phyloP scores from a whole-genome alignment of 1,139 yeast species.

The Yamadazyma atmosphaerica region DNA sequence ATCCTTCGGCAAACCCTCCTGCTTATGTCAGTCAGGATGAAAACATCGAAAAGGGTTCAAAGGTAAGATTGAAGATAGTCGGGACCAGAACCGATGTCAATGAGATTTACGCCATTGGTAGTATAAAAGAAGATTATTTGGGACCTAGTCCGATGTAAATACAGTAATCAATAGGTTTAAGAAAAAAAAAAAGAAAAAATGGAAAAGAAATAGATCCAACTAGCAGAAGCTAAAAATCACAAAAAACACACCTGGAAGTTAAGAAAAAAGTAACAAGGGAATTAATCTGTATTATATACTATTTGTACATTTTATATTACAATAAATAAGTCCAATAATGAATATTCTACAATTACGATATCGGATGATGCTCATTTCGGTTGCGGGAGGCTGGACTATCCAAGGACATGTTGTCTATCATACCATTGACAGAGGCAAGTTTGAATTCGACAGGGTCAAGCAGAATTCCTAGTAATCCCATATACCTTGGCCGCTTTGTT shows the following conservation, averaged over 20 bases:
- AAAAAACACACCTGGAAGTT: neutral
- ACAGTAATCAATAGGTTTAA: neutral
- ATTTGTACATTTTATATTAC: constrained; percentile 9
- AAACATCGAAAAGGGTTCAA: constrained; percentile 88
- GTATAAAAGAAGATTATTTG: constrained; percentile 94
- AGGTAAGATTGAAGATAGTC: constrained; percentile 91
- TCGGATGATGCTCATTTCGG: no score
- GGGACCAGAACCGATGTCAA: constrained; percentile 98
- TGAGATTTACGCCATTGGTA: constrained; percentile 95
- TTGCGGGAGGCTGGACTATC: constrained; percentile 6
- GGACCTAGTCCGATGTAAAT: constrained; percentile 65
- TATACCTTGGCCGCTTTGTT: constrained; percentile 7
- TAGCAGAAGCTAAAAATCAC: neutral
- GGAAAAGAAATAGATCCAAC: neutral
- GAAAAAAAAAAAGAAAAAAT: neutral
- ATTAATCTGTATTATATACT: constrained; percentile 7
- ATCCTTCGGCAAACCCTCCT: constrained; percentile 96
- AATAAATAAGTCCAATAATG: constrained; percentile 2
- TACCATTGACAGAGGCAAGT: constrained; percentile 19
- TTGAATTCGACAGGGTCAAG: constrained; percentile 6
- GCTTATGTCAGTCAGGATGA: constrained; percentile 98
- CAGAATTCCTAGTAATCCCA: constrained; percentile 16
- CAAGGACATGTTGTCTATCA: constrained; percentile 15
- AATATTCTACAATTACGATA: neutral
- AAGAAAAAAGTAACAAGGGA: neutral